Evolutionary conservation across 1,284 basidiomycete genomes (phyloP), one percentile per base, ranked within the genome.

Genomic region (Taiwanofungus camphoratus): DNA sequence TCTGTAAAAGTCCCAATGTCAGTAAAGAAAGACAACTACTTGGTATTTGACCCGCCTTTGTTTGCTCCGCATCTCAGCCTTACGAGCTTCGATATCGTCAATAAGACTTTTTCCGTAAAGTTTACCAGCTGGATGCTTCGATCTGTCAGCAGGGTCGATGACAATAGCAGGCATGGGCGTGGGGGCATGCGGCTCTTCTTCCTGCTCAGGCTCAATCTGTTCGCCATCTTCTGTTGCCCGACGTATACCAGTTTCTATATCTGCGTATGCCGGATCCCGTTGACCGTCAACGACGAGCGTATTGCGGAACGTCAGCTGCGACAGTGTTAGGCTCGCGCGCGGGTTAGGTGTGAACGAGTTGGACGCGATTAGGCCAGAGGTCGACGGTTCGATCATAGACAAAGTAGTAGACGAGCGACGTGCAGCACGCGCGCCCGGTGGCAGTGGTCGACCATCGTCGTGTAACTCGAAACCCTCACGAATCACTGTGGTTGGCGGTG

Each of bases 281-380:
- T 82, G 73, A 1, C 81, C 84, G 30, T 76, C 83, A 6, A 82
- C 74, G 47, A 74, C 65, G 20, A 90, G 66, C 0, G 77, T 80
- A 57, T 87, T 87, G 26, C 87, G 76, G 70, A 90, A 90, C 5
- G 83, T 83, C 50, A 88, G 71, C 56, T 90, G 87, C 19, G 87
- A 87, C 27, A 87, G 63, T 0, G 83, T 76, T 36, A 90, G 69
- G 51, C 71, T 82, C 24, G 71, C 63, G n/a, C 83, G 70, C 16
- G 87, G 82, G 56, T 89, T 90, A 4, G 85, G 83, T 6, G 79
- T 87, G 59, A 87, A 85, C 2, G 77, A 77, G 54, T 87, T 86
- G 2, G 79, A 74, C 20, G 59, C 60, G 23, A 63, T 51, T 7
- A 55, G 54, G 9, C 50, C 41, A 5, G 53, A 44, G 6, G 55